These are phyloP conservation scores for Sphagnum magellanicum DNA, from an alignment of 228 moss, liverwort and hornwort genomes.

Conservation along the genomic window DNA sequence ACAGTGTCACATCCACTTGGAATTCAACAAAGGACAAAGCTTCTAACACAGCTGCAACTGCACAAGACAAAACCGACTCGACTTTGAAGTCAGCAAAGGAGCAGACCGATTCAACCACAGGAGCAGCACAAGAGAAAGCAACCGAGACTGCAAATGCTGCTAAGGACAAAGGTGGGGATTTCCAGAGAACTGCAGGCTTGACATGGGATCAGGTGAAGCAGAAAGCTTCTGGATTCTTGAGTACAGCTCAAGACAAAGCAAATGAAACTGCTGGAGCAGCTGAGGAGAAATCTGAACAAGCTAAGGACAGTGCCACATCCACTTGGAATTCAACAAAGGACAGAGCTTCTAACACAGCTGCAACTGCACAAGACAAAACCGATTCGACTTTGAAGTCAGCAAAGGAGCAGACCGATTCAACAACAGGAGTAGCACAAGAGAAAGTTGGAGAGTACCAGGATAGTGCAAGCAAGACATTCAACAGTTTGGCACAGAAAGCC, in stretches of 20 bases:
- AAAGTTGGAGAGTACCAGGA: conserved; percentile 6
- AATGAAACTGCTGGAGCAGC: conserved; percentile 2
- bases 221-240: not conserved
- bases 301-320: conserved; percentile 5
- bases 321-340: conserved; percentile 25
- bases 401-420: conserved; percentile 11
- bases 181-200: conserved; percentile 3
- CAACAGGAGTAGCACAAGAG: conserved; percentile 8
- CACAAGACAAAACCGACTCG: not conserved
- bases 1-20: conserved; percentile 29
- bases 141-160: conserved; percentile 11
- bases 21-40: conserved; percentile 22
- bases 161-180: conserved; percentile 6
- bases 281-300: not conserved
- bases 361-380: conserved; percentile 10
- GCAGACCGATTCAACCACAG: conserved; percentile 20
- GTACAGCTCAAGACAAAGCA: not conserved
- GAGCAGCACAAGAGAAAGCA: conserved; percentile 18
- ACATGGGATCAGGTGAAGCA: conserved; percentile 4
- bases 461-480: not conserved
- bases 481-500: conserved; percentile 33
- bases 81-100: not conserved
- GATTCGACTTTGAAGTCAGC: conserved; percentile 13
- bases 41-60: conserved; percentile 12
- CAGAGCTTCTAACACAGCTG: conserved; percentile 2